Conservation (phyloP, 441 rosid species). For the Cnidoscolus chayamansa region DNA sequence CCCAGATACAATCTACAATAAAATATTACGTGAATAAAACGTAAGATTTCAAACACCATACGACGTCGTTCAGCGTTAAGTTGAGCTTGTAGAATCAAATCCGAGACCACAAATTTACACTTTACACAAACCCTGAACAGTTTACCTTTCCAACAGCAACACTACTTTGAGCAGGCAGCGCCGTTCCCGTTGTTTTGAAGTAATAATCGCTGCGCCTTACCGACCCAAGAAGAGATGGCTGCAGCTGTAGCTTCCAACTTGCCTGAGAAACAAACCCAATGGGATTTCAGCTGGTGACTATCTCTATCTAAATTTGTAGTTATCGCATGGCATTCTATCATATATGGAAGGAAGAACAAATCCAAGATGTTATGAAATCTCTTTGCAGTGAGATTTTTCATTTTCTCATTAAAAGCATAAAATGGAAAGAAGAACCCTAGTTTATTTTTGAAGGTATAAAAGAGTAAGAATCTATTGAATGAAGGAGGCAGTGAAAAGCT, state of each 20-base stretch:
- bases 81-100: too few relatives aligned
- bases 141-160: too few relatives aligned
- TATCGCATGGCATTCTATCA: background rate
- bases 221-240: background rate
- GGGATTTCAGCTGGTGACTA: constrained; percentile 21
- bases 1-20: too few relatives aligned
- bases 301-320: background rate
- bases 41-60: too few relatives aligned
- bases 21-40: too few relatives aligned
- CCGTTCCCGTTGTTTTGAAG: too few relatives aligned
- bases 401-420: background rate
- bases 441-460: background rate
- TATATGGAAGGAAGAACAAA: background rate
- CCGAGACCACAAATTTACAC: too few relatives aligned
- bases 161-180: too few relatives aligned
- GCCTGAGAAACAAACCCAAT: background rate
- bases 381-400: background rate
- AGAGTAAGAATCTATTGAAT: background rate
- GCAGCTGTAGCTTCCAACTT: constrained; percentile 1
- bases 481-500: background rate
- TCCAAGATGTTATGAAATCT: background rate
- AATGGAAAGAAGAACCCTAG: background rate
- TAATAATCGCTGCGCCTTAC: too few relatives aligned
- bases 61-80: too few relatives aligned
- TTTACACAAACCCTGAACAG: too few relatives aligned